Base-by-base conservation (phyloP, 768 basidiomycete species). In the Tricholoma terreum region DNA sequence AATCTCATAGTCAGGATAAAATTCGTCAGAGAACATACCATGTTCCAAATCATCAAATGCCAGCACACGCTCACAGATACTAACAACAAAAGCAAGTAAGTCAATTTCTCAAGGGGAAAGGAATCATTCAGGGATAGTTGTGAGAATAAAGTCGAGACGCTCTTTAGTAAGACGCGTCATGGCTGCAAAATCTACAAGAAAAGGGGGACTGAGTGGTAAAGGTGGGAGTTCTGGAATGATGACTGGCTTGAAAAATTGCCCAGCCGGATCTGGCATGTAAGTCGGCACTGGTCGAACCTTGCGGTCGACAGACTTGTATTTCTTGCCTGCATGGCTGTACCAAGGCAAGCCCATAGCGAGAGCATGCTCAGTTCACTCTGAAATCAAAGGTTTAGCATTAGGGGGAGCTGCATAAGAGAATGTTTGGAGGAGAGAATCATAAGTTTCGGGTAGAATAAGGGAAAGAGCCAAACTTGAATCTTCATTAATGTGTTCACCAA, bases 261-360 rank as follows among this genome's bases (percentile, higher is more conserved):
- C 36, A 11, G 36, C 10, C 1, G 65, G 60, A 27, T 67, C 59
- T 19, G 64, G 69, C 62, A 65, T 65, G 48, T 65, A 66, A 0
- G 56, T 64, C 0, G 65, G 67, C 4, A 69, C n/a, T n/a, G n/a
- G n/a, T n/a, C n/a, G n/a, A n/a, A n/a, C n/a, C n/a, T n/a, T n/a
- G n/a, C n/a, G n/a, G 31, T 68, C 60, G 1, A 70, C 67, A 0
- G 64, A 60, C 42, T 70, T 68, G 54, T 67, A 69, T 12, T 35
- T 57, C 19, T 36, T 8, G 12, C 6, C 36, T 38, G 36, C 36
- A 5, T 14, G 12, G 4, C 27, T 46, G 21, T 51, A 31, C 9
- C 46, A 46, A 27, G 38, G 36, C 12, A 38, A 1, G 36, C 36
- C 5, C 70, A 14, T 61, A 63, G 0, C 69, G 69, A 63, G 55